A percentile compares a stretch with the other conserved stretches of the same genome.
phyloP scores from a whole-genome alignment of 768 basidiomycete species.

The Sistotremastrum suecicum region DNA sequence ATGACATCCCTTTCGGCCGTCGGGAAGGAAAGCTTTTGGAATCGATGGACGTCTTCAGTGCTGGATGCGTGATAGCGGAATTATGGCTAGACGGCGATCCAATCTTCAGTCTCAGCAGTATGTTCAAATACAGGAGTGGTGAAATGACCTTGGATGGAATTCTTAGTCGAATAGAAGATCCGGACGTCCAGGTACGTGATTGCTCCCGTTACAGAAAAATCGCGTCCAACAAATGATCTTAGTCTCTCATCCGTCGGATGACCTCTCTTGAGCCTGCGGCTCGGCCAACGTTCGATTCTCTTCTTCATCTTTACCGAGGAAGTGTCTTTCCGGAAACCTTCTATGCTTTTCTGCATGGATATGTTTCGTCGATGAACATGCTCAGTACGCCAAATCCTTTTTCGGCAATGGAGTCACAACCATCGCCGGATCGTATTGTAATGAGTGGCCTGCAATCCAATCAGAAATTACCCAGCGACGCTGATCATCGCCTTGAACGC shows the following conservation, averaged over 20 bases:
- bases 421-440: slow-evolving; percentile 11
- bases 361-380: slow-evolving; percentile 69
- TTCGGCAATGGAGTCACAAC: slow-evolving; percentile 20
- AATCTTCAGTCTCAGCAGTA: slow-evolving; percentile 84
- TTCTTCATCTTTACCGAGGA: slow-evolving; percentile 62
- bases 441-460: slow-evolving; percentile 18
- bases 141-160: slow-evolving; percentile 64
- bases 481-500: slow-evolving; percentile 72
- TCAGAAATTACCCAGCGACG: slow-evolving; percentile 52
- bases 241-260: slow-evolving; percentile 88
- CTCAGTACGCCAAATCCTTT: slow-evolving; percentile 35
- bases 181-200: slow-evolving; percentile 58
- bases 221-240: slow-evolving; percentile 16
- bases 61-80: slow-evolving; percentile 91
- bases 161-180: slow-evolving; percentile 65
- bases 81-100: slow-evolving; percentile 90
- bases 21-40: slow-evolving; percentile 79
- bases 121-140: slow-evolving; percentile 88
- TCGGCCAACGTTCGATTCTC: slow-evolving; percentile 70
- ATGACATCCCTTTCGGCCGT: slow-evolving; percentile 32
- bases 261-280: slow-evolving; percentile 61
- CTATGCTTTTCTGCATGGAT: slow-evolving; percentile 89
- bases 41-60: slow-evolving; percentile 94
- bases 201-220: slow-evolving; percentile 2
- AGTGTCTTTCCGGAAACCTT: slow-evolving; percentile 84